Conservation (phyloP, 495 filamentous ascomycete genomes). For the Terfezia boudieri region DNA sequence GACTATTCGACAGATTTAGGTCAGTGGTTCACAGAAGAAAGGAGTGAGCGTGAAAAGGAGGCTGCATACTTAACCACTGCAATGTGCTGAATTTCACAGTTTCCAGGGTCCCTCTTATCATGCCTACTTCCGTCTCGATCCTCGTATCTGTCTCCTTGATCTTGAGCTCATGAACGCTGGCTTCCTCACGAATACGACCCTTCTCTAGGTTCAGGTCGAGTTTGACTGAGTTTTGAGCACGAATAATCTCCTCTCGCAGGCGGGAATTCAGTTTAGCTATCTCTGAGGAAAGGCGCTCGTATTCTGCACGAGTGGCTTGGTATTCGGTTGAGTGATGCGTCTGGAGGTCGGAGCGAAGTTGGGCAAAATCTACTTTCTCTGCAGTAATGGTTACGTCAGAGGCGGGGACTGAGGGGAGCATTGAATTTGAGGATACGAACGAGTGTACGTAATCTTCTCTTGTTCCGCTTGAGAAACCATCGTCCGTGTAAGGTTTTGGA, state of each 20-base stretch:
- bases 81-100: conserved; percentile 93
- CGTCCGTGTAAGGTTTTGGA: conserved; percentile 91
- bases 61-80: conserved; percentile 65
- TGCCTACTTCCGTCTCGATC: conserved; percentile 94
- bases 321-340: conserved; percentile 78
- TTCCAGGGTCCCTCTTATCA: conserved; percentile 73
- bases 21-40: not conserved
- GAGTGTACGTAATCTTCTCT: conserved; percentile 74
- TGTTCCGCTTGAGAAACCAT: conserved; percentile 96
- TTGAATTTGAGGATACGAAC: not conserved
- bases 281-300: conserved; percentile 85
- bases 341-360: conserved; percentile 82
- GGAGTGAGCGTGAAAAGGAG: conserved; percentile 16
- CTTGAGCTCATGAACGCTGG: conserved; percentile 89
- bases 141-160: conserved; percentile 97
- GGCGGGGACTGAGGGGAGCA: not conserved
- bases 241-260: conserved; percentile 76
- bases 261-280: conserved; percentile 75
- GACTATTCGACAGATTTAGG: not conserved
- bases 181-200: conserved; percentile 88
- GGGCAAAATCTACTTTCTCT: conserved; percentile 96
- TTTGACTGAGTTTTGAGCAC: conserved; percentile 76
- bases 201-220: conserved; percentile 93
- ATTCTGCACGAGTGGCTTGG: conserved; percentile 63
- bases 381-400: not conserved